Base-by-base conservation (phyloP, 352 stramenopile genomes). In the Pythium scleroteichum region DNA sequence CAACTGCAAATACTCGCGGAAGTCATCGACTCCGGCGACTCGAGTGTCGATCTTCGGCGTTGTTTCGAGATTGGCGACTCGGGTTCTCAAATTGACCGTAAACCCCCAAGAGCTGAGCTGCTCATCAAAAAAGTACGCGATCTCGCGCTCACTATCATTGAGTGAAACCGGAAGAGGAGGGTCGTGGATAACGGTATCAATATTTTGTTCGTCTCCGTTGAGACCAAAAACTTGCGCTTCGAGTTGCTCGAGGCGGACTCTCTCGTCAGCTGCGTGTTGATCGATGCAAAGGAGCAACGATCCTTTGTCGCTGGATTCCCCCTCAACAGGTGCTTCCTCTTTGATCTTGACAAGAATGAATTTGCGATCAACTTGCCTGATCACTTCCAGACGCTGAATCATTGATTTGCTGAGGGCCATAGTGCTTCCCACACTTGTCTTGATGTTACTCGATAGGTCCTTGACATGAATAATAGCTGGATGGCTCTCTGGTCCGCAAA, bases 221-320 rank as follows among this genome's bases (percentile, higher is more conserved):
- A 51, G 35, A 39, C 81, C 76, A 71, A 94, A 92, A 46, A 92
- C 63, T 17, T 78, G 60, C 0, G 67, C 52, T 47, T 98, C 92
- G 2, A 98, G 60, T 5, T 79, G 77, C 57, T 98, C 92, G 7
- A 98, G 69, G 5, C 76, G 76, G 6, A 98, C 72, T 4, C 92
- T 79, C 48, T 98, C 92, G 48, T 98, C 90, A 23, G 89, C 92
- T 32, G 92, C 92, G 53, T 98, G 92, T 56, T 98, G 92, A 24
- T 98, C 92, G 20, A 98, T 88, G 19, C 86, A 95, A 42, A 95
- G 40, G 4, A 93, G 49, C 27, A 94, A 48, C 7, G 14, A 5
- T 44, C 4, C 38, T 35, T 35, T 44, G 38, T 60, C 66, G 49
- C 24, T 17, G 24, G 35, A 19, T 29, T 59, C 59, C 20, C 66